Evolutionary conservation across 768 basidiomycete genomes (phyloP).

Genomic region (Suillus variegatus): DNA sequence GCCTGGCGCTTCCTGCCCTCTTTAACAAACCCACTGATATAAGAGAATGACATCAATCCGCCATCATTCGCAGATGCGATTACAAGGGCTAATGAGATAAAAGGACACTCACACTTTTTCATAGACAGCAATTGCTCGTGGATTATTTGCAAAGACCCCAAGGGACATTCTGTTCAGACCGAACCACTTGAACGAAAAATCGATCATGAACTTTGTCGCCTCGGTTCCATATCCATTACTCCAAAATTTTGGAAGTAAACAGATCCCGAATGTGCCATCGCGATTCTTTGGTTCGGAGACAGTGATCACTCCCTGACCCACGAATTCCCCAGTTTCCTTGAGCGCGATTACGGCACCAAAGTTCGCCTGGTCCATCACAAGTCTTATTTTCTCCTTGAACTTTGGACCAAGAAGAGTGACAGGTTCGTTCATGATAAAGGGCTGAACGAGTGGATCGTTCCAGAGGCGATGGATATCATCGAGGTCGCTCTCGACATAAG

Average conservation of each 20-base stretch:
- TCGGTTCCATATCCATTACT: constrained; percentile 44
- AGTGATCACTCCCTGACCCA: constrained; percentile 33
- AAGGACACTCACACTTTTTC: constrained; percentile 40
- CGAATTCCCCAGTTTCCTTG: constrained; percentile 30
- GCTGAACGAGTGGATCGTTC: constrained; percentile 31
- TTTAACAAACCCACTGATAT: constrained; percentile 38
- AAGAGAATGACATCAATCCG: constrained; percentile 2
- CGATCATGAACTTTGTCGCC: constrained; percentile 40
- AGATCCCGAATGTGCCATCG: constrained; percentile 35
- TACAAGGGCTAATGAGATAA: constrained; percentile 4
- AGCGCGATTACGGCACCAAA: constrained; percentile 31
- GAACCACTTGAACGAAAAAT: constrained; percentile 41
- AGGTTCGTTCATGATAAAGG: constrained; percentile 18
- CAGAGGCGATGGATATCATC: constrained; percentile 30
- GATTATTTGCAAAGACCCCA: constrained; percentile 39
- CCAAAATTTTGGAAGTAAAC: constrained; percentile 35
- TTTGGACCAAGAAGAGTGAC: constrained; percentile 17
- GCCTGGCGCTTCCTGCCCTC: constrained; percentile 40
- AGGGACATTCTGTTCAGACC: constrained; percentile 43
- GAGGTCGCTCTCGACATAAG: constrained; percentile 33
- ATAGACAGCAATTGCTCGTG: constrained; percentile 40
- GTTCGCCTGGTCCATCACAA: constrained; percentile 25
- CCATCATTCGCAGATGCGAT: not conserved
- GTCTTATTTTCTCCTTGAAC: constrained; percentile 20
- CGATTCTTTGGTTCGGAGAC: constrained; percentile 28